These are phyloP conservation scores for Alternaria brassicae DNA, from an alignment of 2,329 filamentous ascomycete genomes.

Conservation along the genomic window DNA sequence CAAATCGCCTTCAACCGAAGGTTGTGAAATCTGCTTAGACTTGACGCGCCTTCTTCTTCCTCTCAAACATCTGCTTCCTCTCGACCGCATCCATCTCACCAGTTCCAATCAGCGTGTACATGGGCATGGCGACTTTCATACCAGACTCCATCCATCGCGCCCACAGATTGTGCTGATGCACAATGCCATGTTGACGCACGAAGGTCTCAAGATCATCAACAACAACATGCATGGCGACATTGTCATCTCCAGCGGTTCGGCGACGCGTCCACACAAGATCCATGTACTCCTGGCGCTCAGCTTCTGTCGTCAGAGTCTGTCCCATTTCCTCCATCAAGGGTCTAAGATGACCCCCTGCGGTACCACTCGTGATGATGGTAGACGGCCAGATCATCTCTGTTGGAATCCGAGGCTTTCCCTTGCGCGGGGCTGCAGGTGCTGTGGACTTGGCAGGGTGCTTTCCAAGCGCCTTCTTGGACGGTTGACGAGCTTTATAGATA, in stretches of 20 bases:
- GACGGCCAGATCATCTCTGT: not conserved
- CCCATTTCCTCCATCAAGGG: not conserved
- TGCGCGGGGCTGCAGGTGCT: not conserved
- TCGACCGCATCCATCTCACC: not conserved
- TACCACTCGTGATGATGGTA: not conserved
- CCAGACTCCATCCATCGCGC: slow-evolving; percentile 1
- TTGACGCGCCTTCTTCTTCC: not conserved
- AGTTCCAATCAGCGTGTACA: not conserved
- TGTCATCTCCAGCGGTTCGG: not conserved
- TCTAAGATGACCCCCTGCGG: not conserved
- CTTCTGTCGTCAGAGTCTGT: not conserved
- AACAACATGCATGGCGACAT: not conserved
- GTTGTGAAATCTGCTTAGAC: not conserved
- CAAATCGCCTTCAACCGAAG: not conserved
- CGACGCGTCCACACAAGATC: not conserved
- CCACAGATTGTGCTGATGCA: slow-evolving; percentile 1
- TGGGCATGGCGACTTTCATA: not conserved
- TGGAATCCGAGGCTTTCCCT: not conserved
- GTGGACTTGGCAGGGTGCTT: not conserved
- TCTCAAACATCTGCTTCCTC: not conserved
- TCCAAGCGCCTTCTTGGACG: not conserved
- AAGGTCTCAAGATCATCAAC: not conserved
- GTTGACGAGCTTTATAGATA: not conserved
- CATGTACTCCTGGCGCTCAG: not conserved
- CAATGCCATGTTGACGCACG: not conserved